Base-by-base conservation (phyloP, 2,329 filamentous ascomycete species). In the Hirsutella rhossiliensis region DNA sequence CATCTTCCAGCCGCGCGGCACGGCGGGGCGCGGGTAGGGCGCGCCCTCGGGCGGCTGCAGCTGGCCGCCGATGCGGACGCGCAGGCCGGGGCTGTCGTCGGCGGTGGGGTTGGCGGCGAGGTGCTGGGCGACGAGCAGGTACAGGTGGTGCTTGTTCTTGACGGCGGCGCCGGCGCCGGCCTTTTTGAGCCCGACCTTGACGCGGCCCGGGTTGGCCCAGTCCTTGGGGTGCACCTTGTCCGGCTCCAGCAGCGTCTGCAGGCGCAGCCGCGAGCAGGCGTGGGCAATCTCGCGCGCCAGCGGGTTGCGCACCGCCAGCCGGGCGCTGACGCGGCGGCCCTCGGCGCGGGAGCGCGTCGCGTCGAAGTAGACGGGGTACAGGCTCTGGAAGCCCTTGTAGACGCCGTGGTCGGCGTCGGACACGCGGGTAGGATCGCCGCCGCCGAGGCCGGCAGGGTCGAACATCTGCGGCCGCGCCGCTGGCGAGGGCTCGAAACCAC, bases 361-460 rank as follows among this genome's bases (percentile, higher is more conserved):
- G 72, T 96, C 90, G 58, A 98, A 98, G 74, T 98, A 98, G 47
- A 97, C 69, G 0, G 92, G 90, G 68, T 98, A 98, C 23, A 98
- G 73, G 65, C 87, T 90, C 63, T 92, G 84, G 69, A 81, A 95
- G 64, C 79, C 70, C 58, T 83, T 85, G 63, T 87, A 82, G 54
- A 71, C 66, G 51, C 67, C 60, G 42, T 74, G 66, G 60, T 78
- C 69, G 51, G 69, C 63, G 17, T 58, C 56, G 51, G 60, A 50
- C 54, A 62, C 54, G 47, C 46, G 54, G 59, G 34, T 47, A 43
- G 41, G n/a, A n/a, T n/a, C n/a, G n/a, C n/a, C n/a, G n/a, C n/a
- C n/a, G n/a, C n/a, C n/a, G n/a, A n/a, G n/a, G n/a, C n/a, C n/a
- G n/a, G n/a, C n/a, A n/a, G n/a, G n/a, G n/a, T n/a, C n/a, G n/a